Base-by-base conservation (phyloP, 495 filamentous ascomycete species). In the Penicillium tannophilum region DNA sequence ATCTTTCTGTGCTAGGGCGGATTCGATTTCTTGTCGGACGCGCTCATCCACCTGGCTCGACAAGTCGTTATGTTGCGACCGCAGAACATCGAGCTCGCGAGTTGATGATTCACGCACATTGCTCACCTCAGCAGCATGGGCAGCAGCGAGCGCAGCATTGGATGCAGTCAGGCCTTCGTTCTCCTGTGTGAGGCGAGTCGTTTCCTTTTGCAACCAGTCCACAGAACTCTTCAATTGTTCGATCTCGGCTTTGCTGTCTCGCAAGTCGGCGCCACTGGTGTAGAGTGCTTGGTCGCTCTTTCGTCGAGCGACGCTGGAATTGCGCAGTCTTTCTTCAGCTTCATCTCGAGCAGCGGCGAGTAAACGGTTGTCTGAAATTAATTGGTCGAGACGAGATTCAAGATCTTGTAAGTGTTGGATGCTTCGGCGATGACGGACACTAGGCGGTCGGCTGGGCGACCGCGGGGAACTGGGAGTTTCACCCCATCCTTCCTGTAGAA, bases 401-500 rank as follows among this genome's bases (percentile, higher is more conserved):
- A 98, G 84, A 55, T 98, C 92, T 70, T 78, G 74, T 46, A 95
- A 82, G 51, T 98, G 86, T 76, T 97, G 94, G 88, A 97, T 90
- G 80, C 92, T 97, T 73, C 94, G 94, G 60, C 92, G 89, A 68
- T 91, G 91, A 59, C 93, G 92, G 80, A 96, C 88, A 81, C 91
- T 97, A 72, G 93, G 92, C 70, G 93, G 93, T 72, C 95, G 90
- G 63, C 92, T 96, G 52, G 94, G 94, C 64, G 95, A 98, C 70
- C 87, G 88, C 64, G 93, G 92, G 67, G 91, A 95, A 63, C 87
- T 90, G 68, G 85, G 91, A 75, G 89, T 91, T 73, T 96, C 93
- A 73, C 95, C 94, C 81, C 86, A 96, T 75, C 90, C 93, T 85
- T 97, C 92, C 92, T 96, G 74, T 43, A 31, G 23, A 57, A 58